Base-by-base conservation (phyloP, 306 rosid species). In the Myrica gale region DNA sequence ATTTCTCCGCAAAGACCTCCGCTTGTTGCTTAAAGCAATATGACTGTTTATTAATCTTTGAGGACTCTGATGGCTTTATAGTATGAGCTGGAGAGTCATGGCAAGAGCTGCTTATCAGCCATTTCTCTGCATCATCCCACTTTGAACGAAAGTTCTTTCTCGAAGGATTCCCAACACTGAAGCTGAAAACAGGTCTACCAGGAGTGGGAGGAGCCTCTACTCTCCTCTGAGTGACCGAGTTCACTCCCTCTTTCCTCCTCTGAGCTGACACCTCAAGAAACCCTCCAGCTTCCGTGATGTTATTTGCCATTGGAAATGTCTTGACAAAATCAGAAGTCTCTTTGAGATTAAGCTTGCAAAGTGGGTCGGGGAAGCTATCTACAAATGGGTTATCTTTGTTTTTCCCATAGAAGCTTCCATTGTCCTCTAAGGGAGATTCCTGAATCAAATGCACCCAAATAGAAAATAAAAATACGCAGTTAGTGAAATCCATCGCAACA, bases 111-210 rank as follows among this genome's bases (percentile, higher is more conserved):
- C 88, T 88, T 20, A 92, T 88, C 41, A 96, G 93, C 99, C 99
- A 96, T 71, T 96, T 96, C 82, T 96, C 98, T 16, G 99, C 99
- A 81, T 96, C 97, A 74, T 92, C 99, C 99, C 99, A 96, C 66
- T 96, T 96, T 10, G 98, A 96, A 79, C 98, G 99, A 53, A 96
- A 85, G 68, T 65, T 86, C 68, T 92, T 96, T 55, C 98, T 89
- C 1, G 91, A 75, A 83, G 85, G 87, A 75, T 79, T 91, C 48
- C 85, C 76, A 45, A 83, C 81, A 1, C 87, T 88, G 83, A 96
- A 96, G 73, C 88, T 76, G 86, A 96, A 96, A 69, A 92, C 86
- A 0, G 99, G 96, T 54, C 99, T 90, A 3, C 98, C 99, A 17
- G 99, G 98, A 2, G 98, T 96, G 1, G 96, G 62, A 19, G 99